Percentiles rank a stretch among this genome's conserved stretches.
phyloP scores from a whole-genome alignment of 2,329 filamentous ascomycete species.

The Fusarium sp. region DNA sequence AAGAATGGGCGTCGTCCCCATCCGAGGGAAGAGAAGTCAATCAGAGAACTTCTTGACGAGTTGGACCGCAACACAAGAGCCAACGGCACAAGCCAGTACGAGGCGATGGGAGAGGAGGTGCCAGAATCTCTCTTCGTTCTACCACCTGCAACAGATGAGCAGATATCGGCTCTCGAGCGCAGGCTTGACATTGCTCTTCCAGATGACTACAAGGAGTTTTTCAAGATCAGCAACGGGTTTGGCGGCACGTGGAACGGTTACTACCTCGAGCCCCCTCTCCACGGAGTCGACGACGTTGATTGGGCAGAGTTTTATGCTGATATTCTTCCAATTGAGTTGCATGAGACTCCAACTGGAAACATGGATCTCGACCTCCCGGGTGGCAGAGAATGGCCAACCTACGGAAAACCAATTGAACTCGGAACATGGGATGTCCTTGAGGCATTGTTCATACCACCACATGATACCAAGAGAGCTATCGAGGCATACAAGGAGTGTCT shows the following conservation, averaged over 20 bases:
- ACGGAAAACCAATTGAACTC: constrained; percentile 10
- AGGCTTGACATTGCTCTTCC: constrained; percentile 13
- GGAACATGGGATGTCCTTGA: constrained; percentile 15
- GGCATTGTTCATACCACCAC: constrained; percentile 13
- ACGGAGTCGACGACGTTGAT: constrained; percentile 17
- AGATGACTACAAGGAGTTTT: constrained; percentile 35
- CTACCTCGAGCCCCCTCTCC: constrained; percentile 10
- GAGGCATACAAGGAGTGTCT: constrained; percentile 23
- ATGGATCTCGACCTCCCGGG: not conserved
- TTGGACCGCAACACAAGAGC: constrained; percentile 26
- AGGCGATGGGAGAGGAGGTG: not conserved
- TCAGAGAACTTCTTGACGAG: constrained; percentile 15
- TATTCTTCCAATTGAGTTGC: constrained; percentile 5
- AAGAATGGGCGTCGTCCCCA: constrained; percentile 15
- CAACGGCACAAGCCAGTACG: not conserved
- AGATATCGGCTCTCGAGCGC: constrained; percentile 22
- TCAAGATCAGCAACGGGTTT: constrained; percentile 35
- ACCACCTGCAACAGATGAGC: constrained; percentile 28
- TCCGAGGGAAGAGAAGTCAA: constrained; percentile 5
- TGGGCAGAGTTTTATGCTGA: constrained; percentile 10
- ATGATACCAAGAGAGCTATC: constrained; percentile 5
- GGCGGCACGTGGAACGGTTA: constrained; percentile 35
- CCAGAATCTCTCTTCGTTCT: constrained; percentile 30
- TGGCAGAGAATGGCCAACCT: constrained; percentile 21
- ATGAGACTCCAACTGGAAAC: constrained; percentile 9